A percentile compares a stretch with the other conserved stretches of the same genome.
Evolutionary conservation across 176 grass and related monocot species (phyloP).

Genomic region (Zoysia pacifica): DNA sequence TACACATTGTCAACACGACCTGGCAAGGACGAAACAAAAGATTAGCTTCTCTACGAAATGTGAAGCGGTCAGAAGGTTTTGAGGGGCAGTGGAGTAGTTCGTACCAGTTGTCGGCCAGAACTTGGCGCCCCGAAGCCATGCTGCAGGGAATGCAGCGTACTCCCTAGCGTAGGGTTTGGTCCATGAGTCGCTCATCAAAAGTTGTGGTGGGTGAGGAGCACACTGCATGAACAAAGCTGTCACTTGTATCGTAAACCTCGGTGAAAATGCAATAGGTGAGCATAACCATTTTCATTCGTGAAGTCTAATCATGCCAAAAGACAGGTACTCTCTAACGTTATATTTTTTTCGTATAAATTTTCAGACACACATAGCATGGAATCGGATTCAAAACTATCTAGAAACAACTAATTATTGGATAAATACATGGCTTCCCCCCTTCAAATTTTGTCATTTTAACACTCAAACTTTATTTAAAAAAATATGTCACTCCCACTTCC

Average conservation of each 20-base stretch:
- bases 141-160: constrained; percentile 86
- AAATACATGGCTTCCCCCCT: not conserved
- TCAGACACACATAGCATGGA: not conserved
- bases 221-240: constrained; percentile 55
- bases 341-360: not conserved
- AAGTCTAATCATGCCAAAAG: not conserved
- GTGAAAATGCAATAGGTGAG: constrained; percentile 20
- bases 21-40: constrained; percentile 28
- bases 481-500: too few relatives aligned
- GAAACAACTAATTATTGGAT: not conserved
- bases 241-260: constrained; percentile 11
- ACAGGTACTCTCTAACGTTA: not conserved
- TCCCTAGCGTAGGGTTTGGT: constrained; percentile 94
- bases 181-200: constrained; percentile 90
- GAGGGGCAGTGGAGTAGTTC: not conserved
- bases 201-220: constrained; percentile 84
- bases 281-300: not conserved
- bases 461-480: too few relatives aligned
- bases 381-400: constrained; percentile 22
- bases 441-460: too few relatives aligned
- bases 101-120: constrained; percentile 98
- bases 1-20: constrained; percentile 98
- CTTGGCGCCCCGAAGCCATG: constrained; percentile 90
- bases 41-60: not conserved
- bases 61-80: not conserved